Conservation (phyloP, 768 basidiomycete genomes). For the Mrakia frigida region DNA sequence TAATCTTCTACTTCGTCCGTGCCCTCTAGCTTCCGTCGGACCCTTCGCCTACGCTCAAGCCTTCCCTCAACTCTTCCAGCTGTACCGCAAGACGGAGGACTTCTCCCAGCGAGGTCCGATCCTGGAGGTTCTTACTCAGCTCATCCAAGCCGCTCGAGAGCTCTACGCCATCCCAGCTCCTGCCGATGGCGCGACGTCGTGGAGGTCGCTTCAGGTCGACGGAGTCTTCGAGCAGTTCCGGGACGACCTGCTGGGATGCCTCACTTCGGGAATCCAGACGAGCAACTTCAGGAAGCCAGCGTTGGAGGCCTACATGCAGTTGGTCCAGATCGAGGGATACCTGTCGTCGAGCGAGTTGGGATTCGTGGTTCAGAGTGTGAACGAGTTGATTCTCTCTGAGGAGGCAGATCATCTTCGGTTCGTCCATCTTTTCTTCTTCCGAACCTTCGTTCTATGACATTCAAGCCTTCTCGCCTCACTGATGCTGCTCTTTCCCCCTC, state of each 20-base stretch:
- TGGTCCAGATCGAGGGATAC: constrained; percentile 61
- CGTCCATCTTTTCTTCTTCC: neutral
- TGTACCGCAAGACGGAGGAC: constrained; percentile 58
- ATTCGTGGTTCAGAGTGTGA: constrained; percentile 69
- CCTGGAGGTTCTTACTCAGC: constrained; percentile 54
- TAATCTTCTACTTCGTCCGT: constrained; percentile 7
- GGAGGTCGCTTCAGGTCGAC: constrained; percentile 31
- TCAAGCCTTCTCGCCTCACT: neutral
- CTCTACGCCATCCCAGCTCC: constrained; percentile 35
- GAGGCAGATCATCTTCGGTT: constrained; percentile 46
- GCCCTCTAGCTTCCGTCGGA: constrained; percentile 58
- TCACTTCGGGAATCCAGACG: constrained; percentile 30
- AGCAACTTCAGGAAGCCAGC: constrained; percentile 50
- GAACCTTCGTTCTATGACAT: neutral
- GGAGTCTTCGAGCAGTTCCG: constrained; percentile 57
- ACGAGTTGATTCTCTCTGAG: constrained; percentile 59
- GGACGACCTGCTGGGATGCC: constrained; percentile 60
- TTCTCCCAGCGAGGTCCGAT: constrained; percentile 55
- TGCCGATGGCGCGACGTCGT: constrained; percentile 17
- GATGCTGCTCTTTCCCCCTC: neutral
- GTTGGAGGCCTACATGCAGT: constrained; percentile 58
- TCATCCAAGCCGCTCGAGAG: constrained; percentile 51
- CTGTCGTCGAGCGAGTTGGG: constrained; percentile 68
- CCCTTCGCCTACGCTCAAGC: constrained; percentile 62
- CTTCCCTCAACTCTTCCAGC: constrained; percentile 66